phyloP scores from a whole-genome alignment of 257 asterid genomes.

The Osmanthus fragrans region DNA sequence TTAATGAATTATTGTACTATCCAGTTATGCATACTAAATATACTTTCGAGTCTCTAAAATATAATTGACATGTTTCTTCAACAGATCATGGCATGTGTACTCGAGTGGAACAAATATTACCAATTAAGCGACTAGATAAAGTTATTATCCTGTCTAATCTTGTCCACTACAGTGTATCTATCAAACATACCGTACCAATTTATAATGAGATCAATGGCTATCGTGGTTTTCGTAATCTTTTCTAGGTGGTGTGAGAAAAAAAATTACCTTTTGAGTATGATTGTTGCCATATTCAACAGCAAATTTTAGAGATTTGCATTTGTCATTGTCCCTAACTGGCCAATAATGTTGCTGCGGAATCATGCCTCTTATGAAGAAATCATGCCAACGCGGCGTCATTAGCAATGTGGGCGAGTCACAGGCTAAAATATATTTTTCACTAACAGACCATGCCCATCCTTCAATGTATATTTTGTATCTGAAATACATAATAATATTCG shows the following conservation, averaged over 20 bases:
- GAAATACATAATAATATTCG: not conserved
- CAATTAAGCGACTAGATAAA: not conserved
- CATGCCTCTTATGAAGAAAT: constrained; percentile 81
- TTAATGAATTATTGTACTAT: not conserved
- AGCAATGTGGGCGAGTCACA: constrained; percentile 77
- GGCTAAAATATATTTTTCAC: constrained; percentile 83
- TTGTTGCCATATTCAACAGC: constrained; percentile 93
- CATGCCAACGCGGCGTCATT: constrained; percentile 65
- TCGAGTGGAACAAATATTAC: not conserved
- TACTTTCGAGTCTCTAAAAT: no score
- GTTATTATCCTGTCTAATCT: not conserved
- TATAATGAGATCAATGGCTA: not conserved
- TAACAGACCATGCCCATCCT: constrained; percentile 91
- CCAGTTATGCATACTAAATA: no score
- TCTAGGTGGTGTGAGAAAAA: no score
- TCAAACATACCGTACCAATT: not conserved
- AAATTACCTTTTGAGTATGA: constrained; percentile 55
- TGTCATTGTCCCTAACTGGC: constrained; percentile 67
- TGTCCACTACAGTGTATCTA: not conserved
- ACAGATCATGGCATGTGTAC: not conserved
- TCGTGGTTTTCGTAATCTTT: no score
- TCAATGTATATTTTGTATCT: constrained; percentile 90
- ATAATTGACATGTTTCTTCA: not conserved
- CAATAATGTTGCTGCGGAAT: constrained; percentile 76
- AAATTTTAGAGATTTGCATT: constrained; percentile 73